A percentile compares a stretch with the other conserved stretches of the same genome.
Conservation (phyloP, 1,139 yeast species). For the Debaryomyces psychrophilus region DNA sequence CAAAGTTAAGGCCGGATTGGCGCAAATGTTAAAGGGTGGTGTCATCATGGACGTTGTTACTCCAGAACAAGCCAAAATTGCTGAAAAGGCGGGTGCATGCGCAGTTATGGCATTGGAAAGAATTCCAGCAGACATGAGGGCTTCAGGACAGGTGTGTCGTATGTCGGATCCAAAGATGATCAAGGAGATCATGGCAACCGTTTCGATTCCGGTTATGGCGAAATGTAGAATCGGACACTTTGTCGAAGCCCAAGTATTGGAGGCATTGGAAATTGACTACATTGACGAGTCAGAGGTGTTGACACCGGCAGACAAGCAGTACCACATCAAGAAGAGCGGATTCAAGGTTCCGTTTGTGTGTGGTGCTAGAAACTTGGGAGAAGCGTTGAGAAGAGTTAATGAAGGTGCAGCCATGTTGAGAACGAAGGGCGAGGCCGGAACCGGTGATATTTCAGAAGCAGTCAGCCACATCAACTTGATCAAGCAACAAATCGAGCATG, state of each 20-base stretch:
- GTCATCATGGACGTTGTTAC: conserved; percentile 59
- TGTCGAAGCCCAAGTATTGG: conserved; percentile 81
- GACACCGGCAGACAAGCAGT: conserved; percentile 75
- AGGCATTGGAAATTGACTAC: conserved; percentile 75
- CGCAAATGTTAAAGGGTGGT: conserved; percentile 83
- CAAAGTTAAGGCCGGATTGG: conserved; percentile 77
- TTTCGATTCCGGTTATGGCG: conserved; percentile 83
- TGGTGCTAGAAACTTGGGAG: conserved; percentile 84
- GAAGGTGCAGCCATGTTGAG: conserved; percentile 92
- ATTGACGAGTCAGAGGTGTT: conserved; percentile 85
- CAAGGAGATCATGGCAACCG: conserved; percentile 72
- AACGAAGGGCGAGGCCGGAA: conserved; percentile 89
- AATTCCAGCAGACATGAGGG: conserved; percentile 87
- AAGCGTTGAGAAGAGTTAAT: conserved; percentile 76
- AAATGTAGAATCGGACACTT: conserved; percentile 84
- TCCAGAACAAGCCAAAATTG: conserved; percentile 57
- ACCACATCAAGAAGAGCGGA: conserved; percentile 64
- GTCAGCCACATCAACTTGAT: conserved; percentile 72
- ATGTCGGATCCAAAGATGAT: conserved; percentile 89
- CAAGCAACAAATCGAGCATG: conserved; percentile 56
- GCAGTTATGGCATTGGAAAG: conserved; percentile 90
- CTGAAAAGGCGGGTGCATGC: conserved; percentile 86
- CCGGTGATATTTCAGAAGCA: conserved; percentile 89
- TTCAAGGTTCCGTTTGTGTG: conserved; percentile 83
- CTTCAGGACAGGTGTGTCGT: conserved; percentile 81